Evolutionary conservation across 768 basidiomycete species (phyloP).

Genomic region (Agrocybe praecox): DNA sequence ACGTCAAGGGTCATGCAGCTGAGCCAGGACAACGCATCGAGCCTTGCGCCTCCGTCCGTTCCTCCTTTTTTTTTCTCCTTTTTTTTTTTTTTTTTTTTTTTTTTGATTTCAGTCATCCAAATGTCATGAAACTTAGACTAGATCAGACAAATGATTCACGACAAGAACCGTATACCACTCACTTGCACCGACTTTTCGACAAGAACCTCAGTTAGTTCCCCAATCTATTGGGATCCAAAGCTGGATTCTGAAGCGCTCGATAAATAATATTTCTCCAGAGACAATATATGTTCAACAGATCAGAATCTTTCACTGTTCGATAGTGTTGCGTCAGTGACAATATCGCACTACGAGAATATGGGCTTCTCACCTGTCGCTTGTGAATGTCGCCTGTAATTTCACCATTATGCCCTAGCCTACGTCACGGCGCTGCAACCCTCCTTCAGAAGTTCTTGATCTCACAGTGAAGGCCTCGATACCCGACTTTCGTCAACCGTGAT

Average conservation of each 20-base stretch:
- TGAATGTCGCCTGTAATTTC: constrained; percentile 45
- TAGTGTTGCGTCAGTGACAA: neutral
- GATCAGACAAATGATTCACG: neutral
- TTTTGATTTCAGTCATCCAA: constrained; percentile 37
- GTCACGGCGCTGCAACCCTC: too few species aligned
- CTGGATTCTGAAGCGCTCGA: constrained; percentile 52
- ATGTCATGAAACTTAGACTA: constrained; percentile 47
- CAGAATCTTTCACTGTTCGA: constrained; percentile 40
- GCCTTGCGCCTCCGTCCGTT: constrained; percentile 22
- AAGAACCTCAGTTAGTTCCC: constrained; percentile 55
- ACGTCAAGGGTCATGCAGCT: constrained; percentile 72
- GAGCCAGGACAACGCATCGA: constrained; percentile 69
- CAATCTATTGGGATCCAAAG: constrained; percentile 62
- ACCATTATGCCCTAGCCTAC: too few species aligned
- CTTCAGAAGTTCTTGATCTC: too few species aligned
- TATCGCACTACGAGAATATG: neutral
- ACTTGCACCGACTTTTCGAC: constrained; percentile 54
- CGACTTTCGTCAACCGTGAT: too few species aligned
- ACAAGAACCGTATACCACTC: neutral
- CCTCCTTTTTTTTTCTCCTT: too few species aligned
- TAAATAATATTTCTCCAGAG: neutral
- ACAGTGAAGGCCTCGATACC: too few species aligned
- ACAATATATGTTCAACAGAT: constrained; percentile 18
- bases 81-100: too few species aligned
- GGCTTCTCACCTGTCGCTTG: constrained; percentile 37